Evolutionary conservation across 2,329 filamentous ascomycete species (phyloP), one percentile per base, ranked within the genome.

Genomic region (Colletotrichum lentis): DNA sequence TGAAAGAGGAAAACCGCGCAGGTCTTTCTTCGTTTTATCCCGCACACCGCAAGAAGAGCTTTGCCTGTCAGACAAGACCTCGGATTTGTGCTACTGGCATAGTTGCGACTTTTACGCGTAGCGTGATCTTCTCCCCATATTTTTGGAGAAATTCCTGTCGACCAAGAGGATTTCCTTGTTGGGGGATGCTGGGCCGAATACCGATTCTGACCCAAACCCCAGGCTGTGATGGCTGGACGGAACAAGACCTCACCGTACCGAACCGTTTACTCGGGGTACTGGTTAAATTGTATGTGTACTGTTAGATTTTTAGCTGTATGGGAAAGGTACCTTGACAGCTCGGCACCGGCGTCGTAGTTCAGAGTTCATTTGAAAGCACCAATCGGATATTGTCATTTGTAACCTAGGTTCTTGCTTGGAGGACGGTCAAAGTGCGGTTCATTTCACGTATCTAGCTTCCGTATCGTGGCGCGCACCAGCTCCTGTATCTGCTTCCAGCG

Each of bases 401-500:
- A 27, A 53, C 31, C 47, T 44, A 39, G 56, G 41, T 49, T 44
- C 35, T 52, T 12, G 31, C 49, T 59, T 16, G 7, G 27, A 58
- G 31, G 10, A 20, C 24, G 22, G 18, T 20, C 14, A 35, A 35
- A 27, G 8, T 53, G 12, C 43, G 35, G 22, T 35, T 57, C 39
- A 49, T 49, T 49, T 52, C 53, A 59, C 11, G 16, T 27, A 5
- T 35, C 14, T 46, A 65, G 63, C 70, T 72, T 76, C 52, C 75
- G 67, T 71, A 81, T 79, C 56, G 81, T 78, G 41, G 72, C 73
- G 59, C 76, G 73, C 12, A 82, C 73, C 67, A 85, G 73, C 1
- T 68, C 59, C 52, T 73, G 71, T 54, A 84, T 80, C 72, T 85
- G 83, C 65, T 71, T 71, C 83, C 83, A 86, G 59, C 77, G 77